These are phyloP conservation scores for Trametes sp. DNA, from an alignment of 1,284 basidiomycete genomes.

Conservation along the genomic window DNA sequence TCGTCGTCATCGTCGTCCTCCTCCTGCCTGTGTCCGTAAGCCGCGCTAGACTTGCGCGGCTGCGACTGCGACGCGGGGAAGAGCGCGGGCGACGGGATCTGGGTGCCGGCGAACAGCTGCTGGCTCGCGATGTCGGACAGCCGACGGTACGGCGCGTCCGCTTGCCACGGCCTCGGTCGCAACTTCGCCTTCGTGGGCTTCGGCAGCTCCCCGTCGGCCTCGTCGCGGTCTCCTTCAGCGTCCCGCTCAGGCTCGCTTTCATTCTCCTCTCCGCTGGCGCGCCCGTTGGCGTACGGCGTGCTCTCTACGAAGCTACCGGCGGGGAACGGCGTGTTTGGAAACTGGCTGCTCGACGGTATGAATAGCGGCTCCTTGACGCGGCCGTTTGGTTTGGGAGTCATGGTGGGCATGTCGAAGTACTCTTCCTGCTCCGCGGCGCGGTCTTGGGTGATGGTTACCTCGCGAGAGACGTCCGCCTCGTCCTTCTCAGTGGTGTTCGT, in stretches of 20 bases:
- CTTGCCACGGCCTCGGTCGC: constrained; percentile 33
- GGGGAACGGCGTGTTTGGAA: constrained; percentile 29
- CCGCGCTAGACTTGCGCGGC: constrained; percentile 34
- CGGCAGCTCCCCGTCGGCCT: constrained; percentile 37
- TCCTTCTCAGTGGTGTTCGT: constrained; percentile 3
- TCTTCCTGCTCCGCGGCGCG: neutral
- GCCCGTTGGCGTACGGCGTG: constrained; percentile 29
- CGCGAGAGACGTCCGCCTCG: constrained; percentile 11
- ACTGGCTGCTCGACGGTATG: constrained; percentile 42
- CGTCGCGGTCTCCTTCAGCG: constrained; percentile 45
- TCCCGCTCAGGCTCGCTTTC: constrained; percentile 6
- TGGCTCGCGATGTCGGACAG: constrained; percentile 63
- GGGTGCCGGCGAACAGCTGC: constrained; percentile 45
- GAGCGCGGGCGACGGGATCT: constrained; percentile 38
- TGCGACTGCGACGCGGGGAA: constrained; percentile 42
- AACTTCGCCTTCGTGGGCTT: constrained; percentile 29
- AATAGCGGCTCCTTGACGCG: constrained; percentile 39
- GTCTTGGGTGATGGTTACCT: constrained; percentile 14
- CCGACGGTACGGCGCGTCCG: constrained; percentile 48
- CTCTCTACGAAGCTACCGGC: constrained; percentile 18
- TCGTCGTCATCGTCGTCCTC: constrained; percentile 42
- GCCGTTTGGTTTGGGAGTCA: constrained; percentile 18
- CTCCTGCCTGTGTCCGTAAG: constrained; percentile 34
- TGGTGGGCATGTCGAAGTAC: neutral
- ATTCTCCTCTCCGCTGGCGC: constrained; percentile 46